Conservation (phyloP, 768 basidiomycete genomes). For the Russula emetica region DNA sequence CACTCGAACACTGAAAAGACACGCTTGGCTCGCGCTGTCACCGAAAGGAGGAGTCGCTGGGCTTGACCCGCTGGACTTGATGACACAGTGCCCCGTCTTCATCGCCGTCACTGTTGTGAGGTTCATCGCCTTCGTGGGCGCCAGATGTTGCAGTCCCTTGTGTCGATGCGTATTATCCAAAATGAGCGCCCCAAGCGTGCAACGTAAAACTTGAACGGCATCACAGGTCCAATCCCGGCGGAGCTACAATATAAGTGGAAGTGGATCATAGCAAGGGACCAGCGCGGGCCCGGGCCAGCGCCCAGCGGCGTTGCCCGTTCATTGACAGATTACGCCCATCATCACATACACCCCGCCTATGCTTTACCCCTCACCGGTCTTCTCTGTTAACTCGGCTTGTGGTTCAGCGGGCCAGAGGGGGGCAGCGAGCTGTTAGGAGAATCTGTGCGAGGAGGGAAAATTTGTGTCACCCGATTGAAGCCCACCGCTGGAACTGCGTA, state of each 20-base stretch:
- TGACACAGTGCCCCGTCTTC: slow-evolving; percentile 7
- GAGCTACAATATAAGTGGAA: too few relatives aligned
- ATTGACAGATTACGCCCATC: slow-evolving; percentile 28
- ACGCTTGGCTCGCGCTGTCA: slow-evolving; percentile 42
- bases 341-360: slow-evolving; percentile 77
- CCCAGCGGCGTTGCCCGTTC: too few relatives aligned
- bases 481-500: not conserved
- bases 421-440: not conserved
- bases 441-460: not conserved
- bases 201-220: slow-evolving; percentile 47
- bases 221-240: not conserved
- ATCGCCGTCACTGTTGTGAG: not conserved
- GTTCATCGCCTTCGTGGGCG: not conserved
- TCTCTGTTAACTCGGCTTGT: slow-evolving; percentile 19
- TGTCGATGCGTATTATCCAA: slow-evolving; percentile 36
- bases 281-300: too few relatives aligned
- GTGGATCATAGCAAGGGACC: too few relatives aligned
- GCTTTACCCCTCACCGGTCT: slow-evolving; percentile 54
- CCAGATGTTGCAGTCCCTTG: not conserved
- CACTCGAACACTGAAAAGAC: slow-evolving; percentile 55
- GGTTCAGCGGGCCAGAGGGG: slow-evolving; percentile 2
- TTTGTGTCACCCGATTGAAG: not conserved
- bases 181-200: slow-evolving; percentile 62
- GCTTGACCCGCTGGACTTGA: not conserved
- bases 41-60: slow-evolving; percentile 48